Percentiles rank a stretch among this genome's conserved stretches.
Conservation (phyloP, 2,329 filamentous ascomycete species). For the Cladophialophora psammophila region DNA sequence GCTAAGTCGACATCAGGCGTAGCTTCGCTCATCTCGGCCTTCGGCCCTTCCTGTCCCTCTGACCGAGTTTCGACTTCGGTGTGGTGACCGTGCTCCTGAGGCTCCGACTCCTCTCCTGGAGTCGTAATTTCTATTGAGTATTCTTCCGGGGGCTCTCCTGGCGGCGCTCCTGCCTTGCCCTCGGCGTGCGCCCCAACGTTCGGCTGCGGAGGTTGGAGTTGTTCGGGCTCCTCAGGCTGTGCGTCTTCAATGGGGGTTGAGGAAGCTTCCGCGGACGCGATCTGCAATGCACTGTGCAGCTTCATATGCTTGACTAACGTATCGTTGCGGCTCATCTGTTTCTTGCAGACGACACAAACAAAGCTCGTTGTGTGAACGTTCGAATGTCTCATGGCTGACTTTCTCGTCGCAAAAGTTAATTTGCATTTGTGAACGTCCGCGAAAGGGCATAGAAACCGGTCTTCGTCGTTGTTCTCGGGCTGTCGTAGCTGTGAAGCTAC, state of each 20-base stretch:
- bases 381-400: conserved; percentile 34
- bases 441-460: conserved; percentile 35
- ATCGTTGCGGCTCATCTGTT: conserved; percentile 27
- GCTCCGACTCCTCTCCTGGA: conserved; percentile 10
- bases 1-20: not conserved
- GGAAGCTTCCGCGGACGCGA: conserved; percentile 23
- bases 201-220: not conserved
- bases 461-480: conserved; percentile 7
- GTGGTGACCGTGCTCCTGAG: not conserved
- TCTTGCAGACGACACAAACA: conserved; percentile 33
- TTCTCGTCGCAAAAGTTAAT: conserved; percentile 29
- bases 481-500: not conserved
- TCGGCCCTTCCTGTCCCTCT: not conserved
- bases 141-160: conserved; percentile 9
- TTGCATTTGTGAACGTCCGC: conserved; percentile 27
- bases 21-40: conserved; percentile 9
- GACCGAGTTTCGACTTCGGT: not conserved
- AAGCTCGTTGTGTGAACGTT: conserved; percentile 27
- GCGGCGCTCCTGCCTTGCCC: not conserved
- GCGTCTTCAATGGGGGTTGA: not conserved
- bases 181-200: not conserved
- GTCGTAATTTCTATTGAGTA: conserved; percentile 16
- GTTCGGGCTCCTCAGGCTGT: not conserved
- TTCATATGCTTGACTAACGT: conserved; percentile 29
- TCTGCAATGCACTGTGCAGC: conserved; percentile 24